phyloP scores from a whole-genome alignment of 768 basidiomycete species.

The Rubroboletus satanas region DNA sequence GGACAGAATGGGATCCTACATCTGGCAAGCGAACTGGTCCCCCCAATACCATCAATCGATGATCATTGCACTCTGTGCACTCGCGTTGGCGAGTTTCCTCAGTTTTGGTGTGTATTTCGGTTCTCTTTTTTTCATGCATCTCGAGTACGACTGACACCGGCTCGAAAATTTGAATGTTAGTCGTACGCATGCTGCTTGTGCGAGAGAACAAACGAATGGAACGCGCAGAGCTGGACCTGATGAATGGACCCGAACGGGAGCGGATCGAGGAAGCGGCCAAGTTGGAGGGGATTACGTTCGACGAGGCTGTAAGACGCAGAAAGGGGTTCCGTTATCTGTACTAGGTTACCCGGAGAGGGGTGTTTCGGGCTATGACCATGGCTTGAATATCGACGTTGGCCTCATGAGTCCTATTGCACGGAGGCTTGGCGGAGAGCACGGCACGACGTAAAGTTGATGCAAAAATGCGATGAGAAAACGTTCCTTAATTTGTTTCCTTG shows the following conservation, averaged over 20 bases:
- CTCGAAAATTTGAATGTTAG: conserved; percentile 21
- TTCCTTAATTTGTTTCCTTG: too few species aligned
- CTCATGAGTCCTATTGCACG: background rate
- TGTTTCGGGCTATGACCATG: background rate
- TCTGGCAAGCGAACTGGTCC: conserved; percentile 59
- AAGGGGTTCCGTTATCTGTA: conserved; percentile 58
- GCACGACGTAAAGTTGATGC: background rate
- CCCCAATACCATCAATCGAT: conserved; percentile 61
- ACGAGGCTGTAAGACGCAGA: conserved; percentile 54
- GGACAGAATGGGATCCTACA: conserved; percentile 55
- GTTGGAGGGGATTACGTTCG: conserved; percentile 57
- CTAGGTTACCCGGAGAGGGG: conserved; percentile 22
- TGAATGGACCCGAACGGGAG: conserved; percentile 43
- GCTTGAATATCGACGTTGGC: background rate
- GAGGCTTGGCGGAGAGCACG: background rate
- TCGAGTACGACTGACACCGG: background rate
- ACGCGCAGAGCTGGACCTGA: conserved; percentile 41
- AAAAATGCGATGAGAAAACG: background rate
- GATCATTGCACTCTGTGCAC: conserved; percentile 44
- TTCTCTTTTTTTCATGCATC: background rate
- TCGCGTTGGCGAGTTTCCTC: conserved; percentile 33
- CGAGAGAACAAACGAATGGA: conserved; percentile 50
- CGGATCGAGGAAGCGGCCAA: conserved; percentile 56
- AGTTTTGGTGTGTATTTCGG: conserved; percentile 31
- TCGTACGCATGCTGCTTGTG: conserved; percentile 41